Evolutionary conservation across 805 yeast genomes (phyloP).

Genomic region (Candida montana): DNA sequence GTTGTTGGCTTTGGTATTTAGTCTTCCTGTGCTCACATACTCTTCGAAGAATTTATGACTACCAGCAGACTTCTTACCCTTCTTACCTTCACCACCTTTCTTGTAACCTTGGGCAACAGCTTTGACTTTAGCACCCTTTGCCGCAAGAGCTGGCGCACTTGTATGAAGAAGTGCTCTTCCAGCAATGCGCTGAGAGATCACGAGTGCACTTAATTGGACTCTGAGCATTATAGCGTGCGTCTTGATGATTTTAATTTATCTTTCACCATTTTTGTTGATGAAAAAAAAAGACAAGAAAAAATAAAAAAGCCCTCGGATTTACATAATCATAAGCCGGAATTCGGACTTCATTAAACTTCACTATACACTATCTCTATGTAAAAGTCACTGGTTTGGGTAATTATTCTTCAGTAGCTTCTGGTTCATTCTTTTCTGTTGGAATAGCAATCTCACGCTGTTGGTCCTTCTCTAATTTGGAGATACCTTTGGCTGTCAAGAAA

Average conservation of each 20-base stretch:
- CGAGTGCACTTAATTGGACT: not conserved
- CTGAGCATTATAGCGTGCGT: slow-evolving; percentile 4
- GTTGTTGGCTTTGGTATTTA: slow-evolving; percentile 23
- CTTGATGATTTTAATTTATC: not conserved
- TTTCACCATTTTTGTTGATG: not conserved
- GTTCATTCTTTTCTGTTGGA: slow-evolving; percentile 18
- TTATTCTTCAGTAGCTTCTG: not conserved
- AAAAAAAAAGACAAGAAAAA: not conserved
- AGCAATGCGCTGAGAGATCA: not conserved
- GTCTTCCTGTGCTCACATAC: slow-evolving; percentile 27
- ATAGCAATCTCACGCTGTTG: slow-evolving; percentile 18
- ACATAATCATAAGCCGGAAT: too few species aligned
- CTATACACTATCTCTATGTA: not conserved
- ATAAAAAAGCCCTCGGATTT: slow-evolving; percentile 1
- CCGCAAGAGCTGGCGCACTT: slow-evolving; percentile 2
- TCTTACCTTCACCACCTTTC: slow-evolving; percentile 13
- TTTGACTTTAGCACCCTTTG: slow-evolving; percentile 9
- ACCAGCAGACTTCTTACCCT: slow-evolving; percentile 20
- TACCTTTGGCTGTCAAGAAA: slow-evolving; percentile 37
- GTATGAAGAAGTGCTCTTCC: slow-evolving; percentile 10
- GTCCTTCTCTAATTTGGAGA: slow-evolving; percentile 21
- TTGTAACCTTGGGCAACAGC: slow-evolving; percentile 15
- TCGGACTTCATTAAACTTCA: too few species aligned
- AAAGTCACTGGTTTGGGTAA: too few species aligned
- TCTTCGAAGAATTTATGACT: slow-evolving; percentile 30